Evolutionary conservation across 139 green algal species (phyloP), one percentile per base, ranked within the genome.

Genomic region (Chlamydomonas sp.): DNA sequence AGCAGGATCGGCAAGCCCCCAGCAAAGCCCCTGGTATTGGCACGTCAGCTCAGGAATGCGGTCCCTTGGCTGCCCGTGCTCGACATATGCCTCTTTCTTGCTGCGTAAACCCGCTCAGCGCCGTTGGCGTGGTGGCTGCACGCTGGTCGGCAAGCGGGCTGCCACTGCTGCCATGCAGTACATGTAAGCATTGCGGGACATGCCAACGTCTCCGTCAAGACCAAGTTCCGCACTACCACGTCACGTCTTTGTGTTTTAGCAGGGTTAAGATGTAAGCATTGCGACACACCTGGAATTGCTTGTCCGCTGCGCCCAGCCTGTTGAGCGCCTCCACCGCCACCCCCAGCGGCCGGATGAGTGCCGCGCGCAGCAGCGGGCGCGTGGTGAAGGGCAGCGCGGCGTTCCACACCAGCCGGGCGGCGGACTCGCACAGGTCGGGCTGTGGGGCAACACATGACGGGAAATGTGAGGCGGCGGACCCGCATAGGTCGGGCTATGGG

Each of bases 211-310:
- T 4, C 16, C 78, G 3, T 63, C 17, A 2, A 4, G 20, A 3
- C 62, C 78, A 64, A 57, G 9, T 1, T 6, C 64, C 79, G 63
- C 5, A 2, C 79, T 17, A 7, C 62, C 5, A 49, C 31, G 31
- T 49, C 31, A 49, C 31, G 31, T 0, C 31, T 49, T 49, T 49
- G 31, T 49, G 31, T 49, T 49, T 49, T 49, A 49, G 31, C 31
- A 49, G 31, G 31, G 31, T 49, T 49, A 49, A 49, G 31, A 49
- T 49, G 31, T 49, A 49, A 49, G 31, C 9, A n/a, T 17, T 6
- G 20, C 5, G n/a, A 72, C 80, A 57, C 75, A 94, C 92, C 90
- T 95, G 92, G 77, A 95, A 95, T 1, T 78, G 78, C 8, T 78
- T 77, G 64, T 95, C 93, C 3, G 20, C 71, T 0, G 88, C 86